A percentile compares a stretch with the other conserved stretches of the same genome.
Evolutionary conservation across 148 eudicot genomes (phyloP).

Genomic region (Chenopodium suecicum): DNA sequence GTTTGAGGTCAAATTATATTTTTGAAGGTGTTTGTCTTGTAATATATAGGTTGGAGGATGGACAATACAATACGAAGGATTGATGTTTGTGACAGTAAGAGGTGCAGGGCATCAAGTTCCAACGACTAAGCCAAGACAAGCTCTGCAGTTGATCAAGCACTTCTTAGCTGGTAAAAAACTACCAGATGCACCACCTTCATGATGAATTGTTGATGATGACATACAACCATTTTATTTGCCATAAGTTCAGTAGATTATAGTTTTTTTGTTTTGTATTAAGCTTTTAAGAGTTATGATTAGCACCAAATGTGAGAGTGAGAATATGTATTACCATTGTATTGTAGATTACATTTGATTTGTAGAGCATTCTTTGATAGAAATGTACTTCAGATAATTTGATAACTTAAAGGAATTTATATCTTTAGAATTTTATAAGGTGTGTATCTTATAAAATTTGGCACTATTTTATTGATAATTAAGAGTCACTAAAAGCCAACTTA

Average conservation of each 20-base stretch:
- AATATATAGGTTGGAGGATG: slow-evolving; percentile 73
- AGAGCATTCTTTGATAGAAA: neutral
- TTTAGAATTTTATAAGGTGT: too few relatives aligned
- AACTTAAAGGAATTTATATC: too few relatives aligned
- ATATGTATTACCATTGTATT: neutral
- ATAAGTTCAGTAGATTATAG: neutral
- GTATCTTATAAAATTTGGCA: too few relatives aligned
- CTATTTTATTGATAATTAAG: too few relatives aligned
- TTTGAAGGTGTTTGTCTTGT: neutral
- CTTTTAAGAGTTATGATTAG: neutral
- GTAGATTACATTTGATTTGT: neutral
- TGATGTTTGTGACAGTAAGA: slow-evolving; percentile 56
- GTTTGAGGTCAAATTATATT: neutral
- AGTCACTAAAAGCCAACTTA: too few relatives aligned
- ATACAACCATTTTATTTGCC: neutral
- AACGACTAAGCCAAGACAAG: slow-evolving; percentile 52
- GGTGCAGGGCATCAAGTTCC: slow-evolving; percentile 75
- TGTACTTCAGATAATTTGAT: neutral
- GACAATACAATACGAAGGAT: slow-evolving; percentile 59
- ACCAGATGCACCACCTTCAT: slow-evolving; percentile 34
- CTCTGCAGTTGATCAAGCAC: slow-evolving; percentile 39
- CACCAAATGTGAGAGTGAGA: neutral
- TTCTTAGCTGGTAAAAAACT: slow-evolving; percentile 32
- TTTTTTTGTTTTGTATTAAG: neutral
- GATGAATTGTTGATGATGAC: neutral